phyloP scores from a whole-genome alignment of 2,329 filamentous ascomycete species.

The Aspergillus clavatus region DNA sequence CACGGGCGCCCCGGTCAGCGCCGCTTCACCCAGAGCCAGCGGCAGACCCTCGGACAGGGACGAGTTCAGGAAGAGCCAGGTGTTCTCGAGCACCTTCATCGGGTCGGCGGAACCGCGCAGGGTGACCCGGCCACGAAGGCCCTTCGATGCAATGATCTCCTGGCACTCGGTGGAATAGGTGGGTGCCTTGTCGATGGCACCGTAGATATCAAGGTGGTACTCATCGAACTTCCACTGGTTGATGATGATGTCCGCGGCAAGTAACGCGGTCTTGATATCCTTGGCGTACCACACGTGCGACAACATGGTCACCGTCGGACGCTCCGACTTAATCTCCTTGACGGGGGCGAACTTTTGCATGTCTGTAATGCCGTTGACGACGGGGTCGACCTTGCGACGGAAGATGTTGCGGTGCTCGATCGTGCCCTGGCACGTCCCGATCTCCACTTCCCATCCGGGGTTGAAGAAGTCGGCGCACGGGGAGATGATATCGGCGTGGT shows the following conservation, averaged over 20 bases:
- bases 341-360: constrained; percentile 60
- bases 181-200: constrained; percentile 59
- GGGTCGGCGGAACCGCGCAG: constrained; percentile 56
- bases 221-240: constrained; percentile 63
- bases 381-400: constrained; percentile 57
- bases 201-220: constrained; percentile 60
- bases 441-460: constrained; percentile 59
- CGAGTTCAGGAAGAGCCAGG: constrained; percentile 52
- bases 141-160: constrained; percentile 54
- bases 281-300: constrained; percentile 54
- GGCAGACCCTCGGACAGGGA: constrained; percentile 45
- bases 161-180: constrained; percentile 57
- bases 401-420: constrained; percentile 55
- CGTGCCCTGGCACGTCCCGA: constrained; percentile 54
- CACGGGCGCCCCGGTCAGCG: constrained; percentile 43
- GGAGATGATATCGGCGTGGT: constrained; percentile 57
- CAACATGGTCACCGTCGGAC: constrained; percentile 61
- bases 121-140: constrained; percentile 47
- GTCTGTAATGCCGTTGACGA: constrained; percentile 61
- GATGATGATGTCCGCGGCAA: constrained; percentile 61
- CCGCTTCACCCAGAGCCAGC: constrained; percentile 44
- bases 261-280: constrained; percentile 60
- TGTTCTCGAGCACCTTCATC: constrained; percentile 51
- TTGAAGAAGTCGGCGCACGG: constrained; percentile 59
- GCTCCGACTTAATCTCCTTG: constrained; percentile 53